These are phyloP conservation scores for Plectranthus barbatus DNA, from an alignment of 257 asterid species.

Conservation along the genomic window DNA sequence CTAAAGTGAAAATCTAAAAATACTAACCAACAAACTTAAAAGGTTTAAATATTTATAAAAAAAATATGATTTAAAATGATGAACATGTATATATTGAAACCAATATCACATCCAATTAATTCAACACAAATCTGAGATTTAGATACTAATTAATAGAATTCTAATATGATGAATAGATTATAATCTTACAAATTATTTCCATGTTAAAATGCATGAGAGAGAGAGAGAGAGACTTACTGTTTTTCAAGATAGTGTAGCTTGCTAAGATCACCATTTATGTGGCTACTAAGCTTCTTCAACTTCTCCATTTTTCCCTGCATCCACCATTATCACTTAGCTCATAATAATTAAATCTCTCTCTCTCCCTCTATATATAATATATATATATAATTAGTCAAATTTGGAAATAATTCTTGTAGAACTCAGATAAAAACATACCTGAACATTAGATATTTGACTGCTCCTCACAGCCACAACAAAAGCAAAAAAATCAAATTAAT, in stretches of 20 bases:
- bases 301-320: constrained; percentile 47
- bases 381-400: too few relatives aligned
- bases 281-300: constrained; percentile 24
- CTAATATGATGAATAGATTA: too few relatives aligned
- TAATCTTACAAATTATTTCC: not conserved
- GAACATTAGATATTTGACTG: constrained; percentile 40
- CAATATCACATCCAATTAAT: not conserved
- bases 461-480: not conserved
- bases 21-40: not conserved
- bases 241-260: constrained; percentile 41
- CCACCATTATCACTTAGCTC: not conserved
- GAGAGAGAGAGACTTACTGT: constrained; percentile 28
- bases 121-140: not conserved
- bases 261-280: constrained; percentile 37
- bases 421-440: constrained; percentile 27
- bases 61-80: too few relatives aligned
- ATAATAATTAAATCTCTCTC: too few relatives aligned
- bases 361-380: too few relatives aligned
- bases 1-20: too few relatives aligned
- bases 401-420: too few relatives aligned
- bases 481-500: not conserved
- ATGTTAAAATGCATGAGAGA: not conserved
- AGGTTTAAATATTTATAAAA: too few relatives aligned
- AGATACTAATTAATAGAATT: not conserved
- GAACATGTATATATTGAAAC: not conserved